These are phyloP conservation scores for Candida easanensis DNA, from an alignment of 805 yeast genomes.

Conservation along the genomic window DNA sequence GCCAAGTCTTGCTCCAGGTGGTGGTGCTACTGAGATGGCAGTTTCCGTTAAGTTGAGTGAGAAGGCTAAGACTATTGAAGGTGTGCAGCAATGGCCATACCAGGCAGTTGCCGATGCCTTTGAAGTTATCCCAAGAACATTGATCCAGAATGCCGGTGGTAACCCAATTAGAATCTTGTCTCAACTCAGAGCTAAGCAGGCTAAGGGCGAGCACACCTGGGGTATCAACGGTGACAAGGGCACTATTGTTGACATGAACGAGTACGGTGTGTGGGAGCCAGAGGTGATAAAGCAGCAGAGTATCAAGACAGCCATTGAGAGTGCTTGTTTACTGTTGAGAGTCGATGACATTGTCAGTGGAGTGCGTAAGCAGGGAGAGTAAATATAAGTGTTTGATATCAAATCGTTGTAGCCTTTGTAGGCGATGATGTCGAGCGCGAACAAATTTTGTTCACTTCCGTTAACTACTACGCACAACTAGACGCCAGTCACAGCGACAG, in stretches of 20 bases:
- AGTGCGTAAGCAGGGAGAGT: constrained; percentile 56
- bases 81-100: constrained; percentile 97
- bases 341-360: constrained; percentile 98
- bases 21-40: constrained; percentile 99
- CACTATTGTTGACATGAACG: constrained; percentile 91
- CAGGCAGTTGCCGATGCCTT: constrained; percentile 98
- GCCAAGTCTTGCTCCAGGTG: constrained; percentile 96
- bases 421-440: too few relatives aligned
- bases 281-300: constrained; percentile 97
- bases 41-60: constrained; percentile 85
- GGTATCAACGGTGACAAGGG: constrained; percentile 97
- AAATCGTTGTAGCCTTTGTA: too few relatives aligned
- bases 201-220: constrained; percentile 77
- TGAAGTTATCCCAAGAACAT: constrained; percentile 97
- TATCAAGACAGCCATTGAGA: constrained; percentile 95
- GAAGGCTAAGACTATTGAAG: constrained; percentile 88
- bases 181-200: constrained; percentile 93
- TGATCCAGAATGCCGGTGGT: constrained; percentile 97
- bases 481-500: too few relatives aligned
- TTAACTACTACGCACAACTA: too few relatives aligned
- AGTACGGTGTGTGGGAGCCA: constrained; percentile 98
- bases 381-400: too few relatives aligned
- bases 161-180: constrained; percentile 88
- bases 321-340: constrained; percentile 90
- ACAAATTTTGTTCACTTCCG: too few relatives aligned